Base-by-base conservation (phyloP, 441 rosid species). In the Pelargonium citronellum region DNA sequence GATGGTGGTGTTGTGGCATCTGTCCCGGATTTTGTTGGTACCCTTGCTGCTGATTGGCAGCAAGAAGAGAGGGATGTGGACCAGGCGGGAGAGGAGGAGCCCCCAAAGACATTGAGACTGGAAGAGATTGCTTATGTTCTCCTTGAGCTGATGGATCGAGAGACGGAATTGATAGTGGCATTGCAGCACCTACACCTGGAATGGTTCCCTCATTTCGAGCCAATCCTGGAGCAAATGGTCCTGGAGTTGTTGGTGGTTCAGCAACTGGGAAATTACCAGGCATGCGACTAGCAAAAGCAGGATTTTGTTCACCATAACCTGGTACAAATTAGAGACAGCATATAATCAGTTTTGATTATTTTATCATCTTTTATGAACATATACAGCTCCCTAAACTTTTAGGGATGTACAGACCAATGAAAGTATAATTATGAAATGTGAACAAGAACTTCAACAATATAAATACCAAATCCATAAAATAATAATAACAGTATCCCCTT, bases 81-180 rank as follows among this genome's bases (percentile, higher is more conserved):
- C 97, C 98, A 66, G 95, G 96, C 73, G 99, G 97, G 11, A 95
- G 87, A 69, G 99, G 99, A 68, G 97, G 99, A 39, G 89, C 90
- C 67, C 95, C 96, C 67, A 84, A 68, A 73, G 91, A 84, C 86
- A 85, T 79, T 19, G 95, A 81, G 70, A 82, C 83, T 16, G 87
- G 83, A 81, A 80, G 86, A 71, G 83, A 77, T 74, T 86, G 95
- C 76, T 83, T 89, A 79, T 86, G 94, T 51, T 92, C 99, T 69
- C 97, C 99, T 75, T 87, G 97, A 76, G 83, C 78, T 60, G 92
- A 81, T 67, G 72, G 78, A 83, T 91, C 97, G 74, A 89, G 86
- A 67, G 86, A 78, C 39, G 84, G 81, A 84, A 87, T 80, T n/a
- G 86, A 74, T 69, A 85, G 73, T 0, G 92, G 92, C 92, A 87